Base-by-base conservation (phyloP, 2,329 filamentous ascomycete species). In the Fusarium cyanostomum region DNA sequence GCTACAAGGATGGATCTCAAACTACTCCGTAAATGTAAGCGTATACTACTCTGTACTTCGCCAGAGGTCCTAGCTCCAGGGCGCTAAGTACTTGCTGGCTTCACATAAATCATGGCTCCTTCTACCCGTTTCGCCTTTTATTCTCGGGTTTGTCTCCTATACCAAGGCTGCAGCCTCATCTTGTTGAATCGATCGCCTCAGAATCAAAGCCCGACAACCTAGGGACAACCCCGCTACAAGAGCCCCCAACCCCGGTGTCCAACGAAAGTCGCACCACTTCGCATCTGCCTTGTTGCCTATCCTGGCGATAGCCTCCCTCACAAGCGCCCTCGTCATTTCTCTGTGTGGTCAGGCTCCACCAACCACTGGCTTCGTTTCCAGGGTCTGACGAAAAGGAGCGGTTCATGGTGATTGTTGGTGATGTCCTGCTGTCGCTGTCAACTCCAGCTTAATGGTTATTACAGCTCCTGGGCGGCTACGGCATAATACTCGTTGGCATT, bases 321-420 rank as follows among this genome's bases (percentile, higher is more conserved):
- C 44, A 54, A 56, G 57, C 60, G 63, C 61, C 60, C 28, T 50
- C 39, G 34, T 62, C 62, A 57, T 63, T 56, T 59, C 59, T 56
- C n/a, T 26, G 26, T 10, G 45, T 45, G 34, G 46, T 56, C 33
- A 26, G 46, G 52, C 38, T 56, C 49, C 53, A 49, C 62, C 56
- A 63, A 56, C 60, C 56, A 56, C 49, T 34, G 33, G 30, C 33
- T 43, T 45, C 39, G 21, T 34, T 46, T 26, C 13, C 43, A 27
- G 13, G 39, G 30, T 51, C 49, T 43, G 15, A 28, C 16, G 39
- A 7, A 48, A 38, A 42, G 24, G 26, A 30, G 13, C 39, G 33
- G 30, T 33, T 18, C 21, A 6, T 21, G 21, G 6, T 21, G 21
- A 37, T 55, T 45, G 51, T 49, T 51, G 37, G 55, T 50, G 28